Base-by-base conservation (phyloP, 208 protist genomes). In the Borovskyia barvae region DNA sequence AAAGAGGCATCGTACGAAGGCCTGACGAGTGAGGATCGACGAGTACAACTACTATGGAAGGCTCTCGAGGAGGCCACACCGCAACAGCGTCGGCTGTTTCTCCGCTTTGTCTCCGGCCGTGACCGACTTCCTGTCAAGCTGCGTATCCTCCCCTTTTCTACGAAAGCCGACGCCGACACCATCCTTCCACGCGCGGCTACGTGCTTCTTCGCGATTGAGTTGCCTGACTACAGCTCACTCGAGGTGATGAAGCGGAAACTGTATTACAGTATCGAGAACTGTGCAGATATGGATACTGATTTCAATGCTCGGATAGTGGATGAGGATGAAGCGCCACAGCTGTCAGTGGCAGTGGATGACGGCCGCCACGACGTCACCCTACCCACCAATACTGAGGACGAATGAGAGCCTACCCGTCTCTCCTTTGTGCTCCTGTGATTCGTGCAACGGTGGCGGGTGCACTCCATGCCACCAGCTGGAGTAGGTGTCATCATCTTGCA, bases 231-330 rank as follows among this genome's bases (percentile, higher is more conserved):
- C 75, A 93, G 85, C 55, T 85, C 78, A 0, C 62, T 97, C 14
- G 92, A 96, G n/a, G 81, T 97, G 20, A 88, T 98, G 82, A 92
- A 92, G 70, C 66, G 72, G 35, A 97, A 97, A 66, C 81, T 99
- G 22, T 92, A 92, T 54, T 98, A 98, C 80, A 95, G 95, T 57
- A 97, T 98, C 48, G 82, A 93, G 51, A 94, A 98, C 75, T 99
- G 97, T 55, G 73, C 72, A 5, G 90, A 94, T 54, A 98, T 99
- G 59, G 97, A 98, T 75, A 94, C 86, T 12, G 92, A 97, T 67
- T 97, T 97, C 60, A 80, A 83, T 46, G 90, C 88, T 11, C 77
- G 78, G 17, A 75, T 82, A 41, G 79, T 85, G 24, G 82, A 94
- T 52, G 82, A 85, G 36, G 74, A 81, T 33, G 90, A 95, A 45